Conservation (phyloP, 805 yeast species). For the Helenozyma rhizophorensis region DNA sequence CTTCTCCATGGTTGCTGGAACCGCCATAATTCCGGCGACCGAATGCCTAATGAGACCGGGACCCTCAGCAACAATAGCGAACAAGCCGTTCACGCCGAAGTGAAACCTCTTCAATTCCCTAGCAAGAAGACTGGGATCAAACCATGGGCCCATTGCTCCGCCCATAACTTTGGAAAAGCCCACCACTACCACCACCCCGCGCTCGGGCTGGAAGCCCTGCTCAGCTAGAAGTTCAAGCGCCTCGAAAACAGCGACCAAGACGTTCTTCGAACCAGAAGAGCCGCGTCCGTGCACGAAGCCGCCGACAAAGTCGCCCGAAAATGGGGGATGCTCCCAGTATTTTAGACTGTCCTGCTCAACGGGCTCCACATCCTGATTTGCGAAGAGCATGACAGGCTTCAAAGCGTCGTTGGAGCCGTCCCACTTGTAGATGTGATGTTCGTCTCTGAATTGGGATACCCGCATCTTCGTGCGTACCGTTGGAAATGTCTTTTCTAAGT, state of each 20-base stretch:
- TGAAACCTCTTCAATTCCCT: constrained; percentile 10
- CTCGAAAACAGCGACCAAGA: constrained; percentile 62
- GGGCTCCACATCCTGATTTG: constrained; percentile 16
- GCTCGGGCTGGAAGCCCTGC: constrained; percentile 8
- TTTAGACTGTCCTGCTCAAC: constrained; percentile 12
- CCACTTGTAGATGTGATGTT: constrained; percentile 15
- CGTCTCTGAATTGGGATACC: constrained; percentile 9
- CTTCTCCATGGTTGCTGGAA: constrained; percentile 15
- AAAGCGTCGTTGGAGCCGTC: constrained; percentile 10
- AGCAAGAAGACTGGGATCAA: constrained; percentile 7
- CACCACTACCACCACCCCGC: constrained; percentile 12
- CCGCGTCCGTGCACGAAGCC: constrained; percentile 73
- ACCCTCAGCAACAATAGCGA: constrained; percentile 17
- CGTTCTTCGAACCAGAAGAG: constrained; percentile 67
- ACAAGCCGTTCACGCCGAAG: constrained; percentile 11
- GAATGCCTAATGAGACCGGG: constrained; percentile 10
- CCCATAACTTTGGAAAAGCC: constrained; percentile 17
- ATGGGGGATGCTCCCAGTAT: constrained; percentile 14
- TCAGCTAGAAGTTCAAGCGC: constrained; percentile 11
- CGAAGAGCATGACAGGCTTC: constrained; percentile 15
- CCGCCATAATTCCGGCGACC: constrained; percentile 10
- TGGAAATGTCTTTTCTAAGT: constrained; percentile 11
- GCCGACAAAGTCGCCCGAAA: constrained; percentile 13
- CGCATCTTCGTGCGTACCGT: constrained; percentile 4
- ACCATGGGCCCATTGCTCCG: constrained; percentile 10